phyloP scores from a whole-genome alignment of 1,284 basidiomycete species.

The Neolentinus lepideus region DNA sequence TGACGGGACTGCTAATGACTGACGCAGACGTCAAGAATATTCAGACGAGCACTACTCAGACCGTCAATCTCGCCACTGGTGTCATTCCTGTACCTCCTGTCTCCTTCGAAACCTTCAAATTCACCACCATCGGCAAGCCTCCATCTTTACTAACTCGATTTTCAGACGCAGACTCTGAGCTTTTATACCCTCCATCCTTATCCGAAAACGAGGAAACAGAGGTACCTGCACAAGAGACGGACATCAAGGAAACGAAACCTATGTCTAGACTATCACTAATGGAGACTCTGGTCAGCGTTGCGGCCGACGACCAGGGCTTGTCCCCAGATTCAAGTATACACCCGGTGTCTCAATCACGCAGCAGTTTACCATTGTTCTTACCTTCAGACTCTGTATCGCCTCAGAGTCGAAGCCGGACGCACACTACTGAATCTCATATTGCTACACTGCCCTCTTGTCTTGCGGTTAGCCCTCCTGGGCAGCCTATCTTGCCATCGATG shows the following conservation, averaged over 20 bases:
- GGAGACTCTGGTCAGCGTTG: neutral
- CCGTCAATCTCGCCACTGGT: neutral
- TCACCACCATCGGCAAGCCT: constrained; percentile 14
- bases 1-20: neutral
- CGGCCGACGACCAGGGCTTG: neutral
- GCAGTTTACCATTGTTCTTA: neutral
- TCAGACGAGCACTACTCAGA: neutral
- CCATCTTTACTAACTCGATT: constrained; percentile 15
- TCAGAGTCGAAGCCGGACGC: neutral
- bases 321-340: neutral
- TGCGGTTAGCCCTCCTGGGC: neutral
- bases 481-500: neutral
- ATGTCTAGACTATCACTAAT: neutral
- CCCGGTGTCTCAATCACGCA: neutral
- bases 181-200: constrained; percentile 7
- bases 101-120: constrained; percentile 11
- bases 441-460: neutral
- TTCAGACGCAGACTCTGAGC: constrained; percentile 1
- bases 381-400: neutral
- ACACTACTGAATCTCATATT: neutral
- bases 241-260: neutral
- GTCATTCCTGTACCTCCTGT: neutral
- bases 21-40: neutral
- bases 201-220: neutral
- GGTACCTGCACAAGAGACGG: neutral